phyloP scores from a whole-genome alignment of 2,329 filamentous ascomycete species.

The Curvularia verruculosa region DNA sequence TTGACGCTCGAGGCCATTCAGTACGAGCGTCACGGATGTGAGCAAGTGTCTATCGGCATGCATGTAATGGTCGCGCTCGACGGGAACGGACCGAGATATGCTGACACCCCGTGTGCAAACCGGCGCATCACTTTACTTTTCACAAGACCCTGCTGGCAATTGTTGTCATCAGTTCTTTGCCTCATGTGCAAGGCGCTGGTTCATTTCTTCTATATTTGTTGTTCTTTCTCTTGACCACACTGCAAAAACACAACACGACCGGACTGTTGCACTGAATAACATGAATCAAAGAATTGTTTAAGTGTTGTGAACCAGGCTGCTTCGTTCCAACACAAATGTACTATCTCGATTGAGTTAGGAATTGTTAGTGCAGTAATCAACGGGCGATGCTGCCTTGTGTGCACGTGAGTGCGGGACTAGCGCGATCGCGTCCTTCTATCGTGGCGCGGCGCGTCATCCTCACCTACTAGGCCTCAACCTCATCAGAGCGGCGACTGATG shows the following conservation, averaged over 20 bases:
- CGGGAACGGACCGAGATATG: neutral
- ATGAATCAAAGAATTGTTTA: neutral
- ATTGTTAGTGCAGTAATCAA: slow-evolving; percentile 12
- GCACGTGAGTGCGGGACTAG: slow-evolving; percentile 26
- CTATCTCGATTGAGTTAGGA: slow-evolving; percentile 7
- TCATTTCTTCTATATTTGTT: neutral
- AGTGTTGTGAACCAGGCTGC: neutral
- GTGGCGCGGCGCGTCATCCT: slow-evolving; percentile 38
- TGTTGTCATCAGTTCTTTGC: neutral
- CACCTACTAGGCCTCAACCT: slow-evolving; percentile 35
- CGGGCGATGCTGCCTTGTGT: slow-evolving; percentile 6
- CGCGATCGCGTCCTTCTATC: slow-evolving; percentile 30
- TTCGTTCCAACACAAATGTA: neutral
- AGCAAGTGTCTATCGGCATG: neutral
- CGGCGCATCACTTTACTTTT: neutral
- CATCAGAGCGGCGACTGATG: slow-evolving; percentile 35
- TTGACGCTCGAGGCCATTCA: neutral
- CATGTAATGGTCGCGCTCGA: neutral
- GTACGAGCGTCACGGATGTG: neutral
- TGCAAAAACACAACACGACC: neutral
- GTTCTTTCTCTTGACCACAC: neutral
- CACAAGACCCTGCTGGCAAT: neutral
- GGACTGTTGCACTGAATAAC: neutral
- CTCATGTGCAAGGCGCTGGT: neutral
- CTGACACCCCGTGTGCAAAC: neutral